Evolutionary conservation across 805 yeast species (phyloP), one percentile per base, ranked within the genome.

Genomic region (Candida verbasci): DNA sequence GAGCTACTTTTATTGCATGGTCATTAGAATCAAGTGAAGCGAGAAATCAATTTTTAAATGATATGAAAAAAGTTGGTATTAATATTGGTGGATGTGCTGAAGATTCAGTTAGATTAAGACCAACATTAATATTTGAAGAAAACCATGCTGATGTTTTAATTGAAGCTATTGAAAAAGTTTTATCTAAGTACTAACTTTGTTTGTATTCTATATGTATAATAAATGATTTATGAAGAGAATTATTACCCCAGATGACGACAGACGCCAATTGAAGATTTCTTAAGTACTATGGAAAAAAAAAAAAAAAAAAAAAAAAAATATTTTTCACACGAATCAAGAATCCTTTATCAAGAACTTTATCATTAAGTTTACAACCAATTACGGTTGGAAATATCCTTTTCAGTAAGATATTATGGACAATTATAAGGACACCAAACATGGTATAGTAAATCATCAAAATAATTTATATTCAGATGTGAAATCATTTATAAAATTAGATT

Each of bases 1-100:
- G 79, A 48, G 94, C 84, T 31, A 83, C 93, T 32, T 84, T 82
- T 64, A 76, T 85, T 58, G 94, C 94, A n/a, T 84, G 86, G 78
- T 83, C 82, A 47, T 61, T 78, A 50, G 72, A 73, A 34, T 51
- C 73, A 35, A 59, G 73, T 28, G 69, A 65, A 38, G 61, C 66
- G 17, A 77, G 95, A 65, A 79, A 81, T 60, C 59, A 68, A 48
- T 80, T 86, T 60, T 62, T 82, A 51, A 48, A 46, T 43, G 77
- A 72, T 44, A 69, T 82, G 74, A 80, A 77, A 64, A 53, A 61
- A 31, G 69, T 56, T 34, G 95, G 95, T 60, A 72, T 83, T 44
- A 85, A 86, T 60, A 74, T 83, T 54, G 95, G 95, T 49, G 94
- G 89, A 34, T 86, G 95, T 65, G 89, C 91, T 37, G 84, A 76